A percentile compares a stretch with the other conserved stretches of the same genome.
Conservation (phyloP, 345 rosid species). For the Excoecaria agallocha region DNA sequence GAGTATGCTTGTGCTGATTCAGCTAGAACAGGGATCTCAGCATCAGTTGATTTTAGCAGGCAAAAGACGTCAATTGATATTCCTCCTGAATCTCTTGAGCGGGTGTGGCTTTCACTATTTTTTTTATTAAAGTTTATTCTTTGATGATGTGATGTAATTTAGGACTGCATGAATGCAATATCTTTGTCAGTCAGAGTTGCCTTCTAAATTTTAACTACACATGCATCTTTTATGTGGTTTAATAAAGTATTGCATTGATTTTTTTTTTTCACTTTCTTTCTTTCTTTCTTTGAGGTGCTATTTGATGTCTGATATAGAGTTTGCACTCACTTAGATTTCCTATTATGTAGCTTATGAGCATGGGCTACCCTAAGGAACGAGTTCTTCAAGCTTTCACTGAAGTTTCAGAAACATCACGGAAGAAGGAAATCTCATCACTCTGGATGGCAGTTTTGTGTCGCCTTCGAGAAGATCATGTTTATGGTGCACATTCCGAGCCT, state of each 20-base stretch:
- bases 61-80: constrained; percentile 39
- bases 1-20: constrained; percentile 29
- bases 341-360: constrained; percentile 41
- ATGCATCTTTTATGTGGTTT: too few species aligned
- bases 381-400: constrained; percentile 52
- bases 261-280: background rate
- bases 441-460: constrained; percentile 63
- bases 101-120: constrained; percentile 33
- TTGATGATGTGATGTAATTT: background rate
- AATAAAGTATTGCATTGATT: too few species aligned
- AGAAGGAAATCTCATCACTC: constrained; percentile 54
- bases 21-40: constrained; percentile 24
- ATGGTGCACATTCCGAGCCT: constrained; percentile 36
- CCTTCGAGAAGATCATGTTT: constrained; percentile 68
- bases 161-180: background rate
- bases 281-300: background rate
- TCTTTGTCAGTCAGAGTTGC: background rate
- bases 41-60: constrained; percentile 25
- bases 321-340: constrained; percentile 18
- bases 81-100: constrained; percentile 50
- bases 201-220: background rate
- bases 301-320: background rate
- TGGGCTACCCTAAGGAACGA: constrained; percentile 67
- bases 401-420: constrained; percentile 53
- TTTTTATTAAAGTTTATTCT: background rate